phyloP scores from a whole-genome alignment of 148 eudicot species.

The Gaultheria prostrata region DNA sequence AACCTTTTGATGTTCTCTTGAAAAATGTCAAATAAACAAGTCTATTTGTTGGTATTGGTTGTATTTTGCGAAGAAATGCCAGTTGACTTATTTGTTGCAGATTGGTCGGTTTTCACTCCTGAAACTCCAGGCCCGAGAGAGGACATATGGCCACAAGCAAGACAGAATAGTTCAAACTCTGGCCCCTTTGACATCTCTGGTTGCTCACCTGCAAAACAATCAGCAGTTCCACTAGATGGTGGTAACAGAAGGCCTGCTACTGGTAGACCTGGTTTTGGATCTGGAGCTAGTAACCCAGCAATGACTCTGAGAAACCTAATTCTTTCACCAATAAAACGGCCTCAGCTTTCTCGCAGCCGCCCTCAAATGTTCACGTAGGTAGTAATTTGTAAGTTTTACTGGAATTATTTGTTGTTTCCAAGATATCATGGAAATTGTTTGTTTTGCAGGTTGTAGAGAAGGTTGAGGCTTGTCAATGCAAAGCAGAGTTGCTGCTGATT shows the following conservation, averaged over 20 bases:
- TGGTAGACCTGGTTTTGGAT: constrained; percentile 46
- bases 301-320: constrained; percentile 74
- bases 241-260: constrained; percentile 56
- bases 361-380: constrained; percentile 72
- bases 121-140: constrained; percentile 94
- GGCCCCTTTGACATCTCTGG: constrained; percentile 66
- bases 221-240: constrained; percentile 40
- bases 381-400: not conserved
- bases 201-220: constrained; percentile 59
- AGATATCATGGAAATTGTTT: not conserved
- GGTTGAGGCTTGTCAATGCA: not conserved
- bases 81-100: constrained; percentile 87
- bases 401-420: not conserved
- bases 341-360: constrained; percentile 75
- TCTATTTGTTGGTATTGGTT: not conserved
- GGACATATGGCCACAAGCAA: constrained; percentile 69
- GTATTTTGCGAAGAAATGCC: constrained; percentile 37
- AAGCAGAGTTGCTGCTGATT: not conserved
- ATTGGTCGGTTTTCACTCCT: constrained; percentile 81
- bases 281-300: constrained; percentile 69
- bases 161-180: constrained; percentile 69
- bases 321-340: constrained; percentile 78
- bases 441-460: constrained; percentile 31
- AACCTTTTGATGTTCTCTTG: not conserved
- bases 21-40: not conserved